Percentiles rank a stretch among this genome's conserved stretches.
These are phyloP conservation scores for Colletotrichum noveboracense DNA, from an alignment of 2,329 filamentous ascomycete genomes.

Conservation along the genomic window DNA sequence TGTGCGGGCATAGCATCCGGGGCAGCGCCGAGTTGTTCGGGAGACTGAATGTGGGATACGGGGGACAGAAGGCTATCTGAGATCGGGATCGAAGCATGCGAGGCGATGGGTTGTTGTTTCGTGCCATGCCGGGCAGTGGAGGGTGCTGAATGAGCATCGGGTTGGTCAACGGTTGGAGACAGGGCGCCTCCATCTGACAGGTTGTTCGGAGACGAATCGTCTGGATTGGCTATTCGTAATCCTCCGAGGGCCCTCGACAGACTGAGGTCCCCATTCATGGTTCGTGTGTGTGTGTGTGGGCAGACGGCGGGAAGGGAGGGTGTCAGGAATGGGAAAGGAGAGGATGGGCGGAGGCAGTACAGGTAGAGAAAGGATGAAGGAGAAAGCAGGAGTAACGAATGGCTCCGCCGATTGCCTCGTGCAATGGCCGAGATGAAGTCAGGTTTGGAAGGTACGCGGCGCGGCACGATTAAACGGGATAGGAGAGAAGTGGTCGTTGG, in stretches of 20 bases:
- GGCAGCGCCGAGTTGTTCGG: neutral
- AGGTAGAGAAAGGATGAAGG: neutral
- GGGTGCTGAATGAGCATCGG: constrained; percentile 7
- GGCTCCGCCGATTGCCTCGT: neutral
- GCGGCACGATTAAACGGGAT: constrained; percentile 9
- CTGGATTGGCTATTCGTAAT: constrained; percentile 95
- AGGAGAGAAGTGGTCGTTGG: neutral
- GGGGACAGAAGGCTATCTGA: constrained; percentile 2
- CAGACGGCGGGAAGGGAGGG: neutral
- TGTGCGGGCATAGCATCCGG: constrained; percentile 34
- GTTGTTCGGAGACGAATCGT: constrained; percentile 43
- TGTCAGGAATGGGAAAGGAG: neutral
- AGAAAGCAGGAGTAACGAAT: neutral
- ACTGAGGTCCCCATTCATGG: constrained; percentile 92
- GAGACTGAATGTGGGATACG: neutral
- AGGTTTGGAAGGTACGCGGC: constrained; percentile 4
- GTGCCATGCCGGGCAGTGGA: neutral
- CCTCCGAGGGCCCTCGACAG: constrained; percentile 92
- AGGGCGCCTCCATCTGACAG: constrained; percentile 24
- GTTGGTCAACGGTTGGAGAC: constrained; percentile 29
- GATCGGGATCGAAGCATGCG: neutral
- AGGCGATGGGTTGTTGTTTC: neutral
- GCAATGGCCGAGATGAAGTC: neutral
- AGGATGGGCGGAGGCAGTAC: neutral
- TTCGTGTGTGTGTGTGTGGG: constrained; percentile 29